Percentiles rank a stretch among this genome's conserved stretches.
These are phyloP conservation scores for Blyttiomyces sp. DNA, from an alignment of 371 early-diverging fungal genomes.

Conservation along the genomic window DNA sequence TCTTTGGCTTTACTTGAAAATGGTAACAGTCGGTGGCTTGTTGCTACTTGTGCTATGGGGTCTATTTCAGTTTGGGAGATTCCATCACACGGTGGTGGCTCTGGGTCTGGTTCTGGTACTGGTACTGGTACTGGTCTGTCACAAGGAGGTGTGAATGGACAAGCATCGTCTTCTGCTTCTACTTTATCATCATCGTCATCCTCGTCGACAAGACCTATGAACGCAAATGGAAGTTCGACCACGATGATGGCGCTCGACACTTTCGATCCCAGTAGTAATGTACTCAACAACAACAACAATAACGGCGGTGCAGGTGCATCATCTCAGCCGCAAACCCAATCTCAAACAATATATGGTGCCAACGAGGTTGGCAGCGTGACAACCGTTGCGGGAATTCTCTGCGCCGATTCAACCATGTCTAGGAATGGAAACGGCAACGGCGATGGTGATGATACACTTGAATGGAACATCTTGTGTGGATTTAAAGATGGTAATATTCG, in stretches of 20 bases:
- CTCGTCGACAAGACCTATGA: not conserved
- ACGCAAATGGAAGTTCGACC: not conserved
- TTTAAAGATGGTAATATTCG: constrained; percentile 26
- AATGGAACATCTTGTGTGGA: constrained; percentile 16
- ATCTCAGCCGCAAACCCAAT: not conserved
- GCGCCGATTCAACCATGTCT: too few relatives aligned
- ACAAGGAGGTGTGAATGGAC: too few relatives aligned
- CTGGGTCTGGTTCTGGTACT: too few relatives aligned
- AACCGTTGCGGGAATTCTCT: constrained; percentile 17
- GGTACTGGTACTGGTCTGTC: too few relatives aligned
- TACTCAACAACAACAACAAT: not conserved
- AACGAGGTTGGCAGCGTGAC: not conserved
- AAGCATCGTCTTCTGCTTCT: too few relatives aligned
- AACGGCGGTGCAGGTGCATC: not conserved
- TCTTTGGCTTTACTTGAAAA: not conserved
- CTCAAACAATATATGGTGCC: not conserved
- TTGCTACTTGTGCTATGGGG: constrained; percentile 16
- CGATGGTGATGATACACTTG: not conserved
- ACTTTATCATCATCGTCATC: too few relatives aligned
- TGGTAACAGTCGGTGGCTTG: not conserved
- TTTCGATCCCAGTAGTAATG: not conserved
- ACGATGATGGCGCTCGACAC: not conserved
- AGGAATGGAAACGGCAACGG: not conserved
- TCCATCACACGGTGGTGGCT: too few relatives aligned
- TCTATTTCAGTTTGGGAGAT: constrained; percentile 13